Conservation (phyloP, 192 early-diverging fungal species). For the Backusella macrospora region DNA sequence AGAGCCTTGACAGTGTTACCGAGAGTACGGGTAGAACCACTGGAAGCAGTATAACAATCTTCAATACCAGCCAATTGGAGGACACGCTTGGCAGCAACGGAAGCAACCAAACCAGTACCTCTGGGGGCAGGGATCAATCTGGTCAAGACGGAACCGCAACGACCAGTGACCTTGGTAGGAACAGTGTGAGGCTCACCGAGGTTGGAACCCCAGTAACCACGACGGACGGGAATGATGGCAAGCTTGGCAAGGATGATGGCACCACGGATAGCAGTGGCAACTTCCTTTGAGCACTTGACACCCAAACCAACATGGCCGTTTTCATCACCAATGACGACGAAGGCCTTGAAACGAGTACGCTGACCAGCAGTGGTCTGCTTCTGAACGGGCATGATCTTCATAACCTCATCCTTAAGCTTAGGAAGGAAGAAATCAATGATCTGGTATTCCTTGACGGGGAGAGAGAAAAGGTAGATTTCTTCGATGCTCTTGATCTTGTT, state of each 20-base stretch:
- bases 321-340: constrained; percentile 96
- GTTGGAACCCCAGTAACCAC: constrained; percentile 97
- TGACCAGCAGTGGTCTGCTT: constrained; percentile 99
- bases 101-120: constrained; percentile 98
- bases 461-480: constrained; percentile 97
- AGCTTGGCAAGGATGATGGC: constrained; percentile 99
- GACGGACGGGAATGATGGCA: constrained; percentile 96
- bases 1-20: constrained; percentile 99
- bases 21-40: constrained; percentile 96
- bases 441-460: constrained; percentile 99
- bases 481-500: constrained; percentile 96
- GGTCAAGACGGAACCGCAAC: constrained; percentile 90
- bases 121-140: constrained; percentile 97
- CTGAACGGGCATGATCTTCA: constrained; percentile 99
- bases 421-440: constrained; percentile 95
- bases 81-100: constrained; percentile 93
- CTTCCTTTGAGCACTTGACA: constrained; percentile 99
- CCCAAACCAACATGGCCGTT: constrained; percentile 99
- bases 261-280: constrained; percentile 97
- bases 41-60: constrained; percentile 96
- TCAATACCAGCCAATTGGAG: constrained; percentile 94
- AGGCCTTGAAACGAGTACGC: constrained; percentile 99
- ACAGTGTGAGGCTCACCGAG: constrained; percentile 98
- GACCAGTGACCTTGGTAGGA: constrained; percentile 94
- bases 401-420: constrained; percentile 97